Conservation (phyloP, 1,139 yeast genomes). For the Yamadazyma dushanensis region DNA sequence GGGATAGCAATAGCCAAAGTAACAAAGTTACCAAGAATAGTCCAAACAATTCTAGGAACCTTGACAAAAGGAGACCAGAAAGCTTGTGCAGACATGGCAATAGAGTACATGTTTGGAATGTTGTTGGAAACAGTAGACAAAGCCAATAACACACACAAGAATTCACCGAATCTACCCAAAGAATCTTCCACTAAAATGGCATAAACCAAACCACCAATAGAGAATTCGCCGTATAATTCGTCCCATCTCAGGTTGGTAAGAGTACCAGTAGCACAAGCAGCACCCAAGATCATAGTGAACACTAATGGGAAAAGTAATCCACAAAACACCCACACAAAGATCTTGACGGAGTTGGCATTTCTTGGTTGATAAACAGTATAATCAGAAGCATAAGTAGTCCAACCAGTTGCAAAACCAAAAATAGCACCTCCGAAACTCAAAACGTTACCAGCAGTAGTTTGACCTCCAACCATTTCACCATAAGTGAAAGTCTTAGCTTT, state of each 20-base stretch:
- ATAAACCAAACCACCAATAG: slow-evolving; percentile 82
- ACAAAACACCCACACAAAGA: slow-evolving; percentile 60
- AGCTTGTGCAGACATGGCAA: slow-evolving; percentile 82
- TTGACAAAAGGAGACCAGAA: slow-evolving; percentile 69
- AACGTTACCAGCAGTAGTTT: slow-evolving; percentile 69
- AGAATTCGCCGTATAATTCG: slow-evolving; percentile 50
- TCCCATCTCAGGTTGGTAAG: slow-evolving; percentile 46
- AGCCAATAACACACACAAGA: slow-evolving; percentile 81
- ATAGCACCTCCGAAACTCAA: slow-evolving; percentile 83
- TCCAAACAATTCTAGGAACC: slow-evolving; percentile 84
- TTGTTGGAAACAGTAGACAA: slow-evolving; percentile 87
- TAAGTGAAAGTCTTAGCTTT: slow-evolving; percentile 49
- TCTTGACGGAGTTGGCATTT: slow-evolving; percentile 54
- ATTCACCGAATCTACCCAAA: slow-evolving; percentile 85
- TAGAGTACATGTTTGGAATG: slow-evolving; percentile 90
- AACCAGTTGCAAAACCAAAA: slow-evolving; percentile 91
- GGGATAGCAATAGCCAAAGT: slow-evolving; percentile 87
- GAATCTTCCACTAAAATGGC: slow-evolving; percentile 76
- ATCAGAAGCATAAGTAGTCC: slow-evolving; percentile 93
- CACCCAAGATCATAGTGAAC: slow-evolving; percentile 79
- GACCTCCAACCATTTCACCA: slow-evolving; percentile 50
- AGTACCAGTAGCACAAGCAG: slow-evolving; percentile 78
- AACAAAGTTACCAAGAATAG: slow-evolving; percentile 69
- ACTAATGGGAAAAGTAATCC: slow-evolving; percentile 71
- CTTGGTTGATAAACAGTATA: slow-evolving; percentile 83